phyloP scores from a whole-genome alignment of 208 protist genomes.

The Acanthamoeba culbertsoni region DNA sequence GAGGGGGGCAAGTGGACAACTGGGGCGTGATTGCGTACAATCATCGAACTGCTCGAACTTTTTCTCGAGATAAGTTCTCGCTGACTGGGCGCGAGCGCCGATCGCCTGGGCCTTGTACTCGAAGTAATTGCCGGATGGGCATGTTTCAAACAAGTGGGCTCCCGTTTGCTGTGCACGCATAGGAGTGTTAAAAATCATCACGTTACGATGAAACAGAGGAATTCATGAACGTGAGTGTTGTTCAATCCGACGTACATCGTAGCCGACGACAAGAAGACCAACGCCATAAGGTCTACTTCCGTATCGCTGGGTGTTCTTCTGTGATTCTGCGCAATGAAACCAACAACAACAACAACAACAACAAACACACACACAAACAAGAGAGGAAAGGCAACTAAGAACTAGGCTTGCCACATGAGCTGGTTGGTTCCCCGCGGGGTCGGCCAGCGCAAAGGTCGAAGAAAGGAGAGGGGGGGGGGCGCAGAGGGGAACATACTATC shows the following conservation, averaged over 20 bases:
- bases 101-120: conserved; percentile 98
- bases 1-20: no score
- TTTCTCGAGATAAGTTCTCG: conserved; percentile 98
- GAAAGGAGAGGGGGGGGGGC: not conserved
- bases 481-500: conserved; percentile 78
- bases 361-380: not conserved
- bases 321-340: conserved; percentile 88
- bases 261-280: conserved; percentile 97
- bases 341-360: not conserved
- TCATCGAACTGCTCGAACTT: conserved; percentile 92
- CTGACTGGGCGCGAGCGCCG: conserved; percentile 97
- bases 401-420: no score
- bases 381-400: not conserved
- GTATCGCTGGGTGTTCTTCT: conserved; percentile 95
- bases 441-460: no score
- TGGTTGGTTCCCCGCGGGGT: not conserved
- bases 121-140: conserved; percentile 96
- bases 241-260: conserved; percentile 85
- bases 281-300: conserved; percentile 98
- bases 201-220: not conserved
- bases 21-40: conserved; percentile 63
- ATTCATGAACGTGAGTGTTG: no score
- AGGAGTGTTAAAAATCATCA: not conserved
- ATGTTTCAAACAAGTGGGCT: conserved; percentile 95
- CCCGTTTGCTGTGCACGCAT: conserved; percentile 84